These are phyloP conservation scores for Plasmopara viticola DNA, from an alignment of 352 stramenopile genomes.

Conservation along the genomic window DNA sequence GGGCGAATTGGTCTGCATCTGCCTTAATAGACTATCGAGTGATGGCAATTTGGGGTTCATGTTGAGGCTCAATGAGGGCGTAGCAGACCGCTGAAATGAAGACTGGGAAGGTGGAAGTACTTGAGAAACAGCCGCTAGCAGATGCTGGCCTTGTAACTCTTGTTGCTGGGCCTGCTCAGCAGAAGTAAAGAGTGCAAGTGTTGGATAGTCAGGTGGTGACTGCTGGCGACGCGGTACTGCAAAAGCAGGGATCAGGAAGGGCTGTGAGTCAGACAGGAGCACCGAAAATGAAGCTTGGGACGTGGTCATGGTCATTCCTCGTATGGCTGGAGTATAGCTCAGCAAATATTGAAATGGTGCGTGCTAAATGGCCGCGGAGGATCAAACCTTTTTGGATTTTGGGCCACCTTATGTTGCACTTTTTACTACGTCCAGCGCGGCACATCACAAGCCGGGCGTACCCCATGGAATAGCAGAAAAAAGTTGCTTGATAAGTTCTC, in stretches of 20 bases:
- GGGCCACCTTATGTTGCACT: not conserved
- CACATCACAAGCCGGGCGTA: not conserved
- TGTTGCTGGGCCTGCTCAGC: conserved; percentile 20
- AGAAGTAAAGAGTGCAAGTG: conserved; percentile 21
- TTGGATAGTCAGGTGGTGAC: conserved; percentile 23
- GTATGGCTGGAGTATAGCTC: conserved; percentile 8
- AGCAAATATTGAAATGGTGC: conserved; percentile 32
- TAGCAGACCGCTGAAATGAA: conserved; percentile 3
- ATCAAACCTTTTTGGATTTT: not conserved
- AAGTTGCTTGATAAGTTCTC: too few species aligned
- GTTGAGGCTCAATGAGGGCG: conserved; percentile 14
- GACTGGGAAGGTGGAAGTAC: conserved; percentile 6
- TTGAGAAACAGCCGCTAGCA: not conserved
- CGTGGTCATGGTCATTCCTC: conserved; percentile 12
- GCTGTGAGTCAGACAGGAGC: conserved; percentile 9
- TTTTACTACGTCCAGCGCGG: not conserved
- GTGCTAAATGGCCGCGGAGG: not conserved
- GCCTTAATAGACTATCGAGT: conserved; percentile 57
- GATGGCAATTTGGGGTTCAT: conserved; percentile 51
- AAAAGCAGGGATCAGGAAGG: conserved; percentile 26
- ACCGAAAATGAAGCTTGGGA: conserved; percentile 16
- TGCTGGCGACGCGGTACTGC: conserved; percentile 25
- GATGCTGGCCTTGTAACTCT: conserved; percentile 20
- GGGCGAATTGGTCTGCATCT: conserved; percentile 44
- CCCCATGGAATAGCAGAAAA: too few species aligned